Conservation (phyloP, 495 filamentous ascomycete genomes). For the Glonium stellatum region DNA sequence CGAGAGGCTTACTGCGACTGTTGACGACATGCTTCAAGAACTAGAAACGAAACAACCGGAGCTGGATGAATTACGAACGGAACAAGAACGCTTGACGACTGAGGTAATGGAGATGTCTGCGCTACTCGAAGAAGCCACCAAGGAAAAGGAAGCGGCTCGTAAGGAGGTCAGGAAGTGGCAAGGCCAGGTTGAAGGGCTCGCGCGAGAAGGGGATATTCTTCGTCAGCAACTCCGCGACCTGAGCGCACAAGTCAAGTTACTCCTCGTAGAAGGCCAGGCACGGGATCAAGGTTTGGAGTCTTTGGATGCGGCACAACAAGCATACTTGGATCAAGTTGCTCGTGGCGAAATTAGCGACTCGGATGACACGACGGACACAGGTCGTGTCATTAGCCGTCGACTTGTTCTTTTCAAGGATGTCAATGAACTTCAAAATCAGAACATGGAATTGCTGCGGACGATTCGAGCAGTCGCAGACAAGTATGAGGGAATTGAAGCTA, state of each 20-base stretch:
- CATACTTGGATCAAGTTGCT: conserved; percentile 65
- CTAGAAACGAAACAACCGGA: conserved; percentile 55
- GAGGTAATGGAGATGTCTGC: conserved; percentile 79
- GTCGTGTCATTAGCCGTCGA: conserved; percentile 76
- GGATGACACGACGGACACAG: conserved; percentile 69
- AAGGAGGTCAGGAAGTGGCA: conserved; percentile 66
- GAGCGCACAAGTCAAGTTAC: conserved; percentile 78
- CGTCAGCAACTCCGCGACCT: conserved; percentile 86
- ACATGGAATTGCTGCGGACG: conserved; percentile 71
- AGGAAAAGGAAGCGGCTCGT: conserved; percentile 49
- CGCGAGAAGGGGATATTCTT: conserved; percentile 69
- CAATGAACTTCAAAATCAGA: conserved; percentile 80
- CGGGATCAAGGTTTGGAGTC: conserved; percentile 69
- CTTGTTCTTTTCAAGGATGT: conserved; percentile 78
- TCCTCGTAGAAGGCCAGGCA: conserved; percentile 74
- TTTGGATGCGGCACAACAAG: conserved; percentile 56
- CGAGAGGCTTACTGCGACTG: conserved; percentile 60
- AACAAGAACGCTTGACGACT: conserved; percentile 48
- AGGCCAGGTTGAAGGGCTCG: conserved; percentile 59
- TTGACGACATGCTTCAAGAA: conserved; percentile 71
- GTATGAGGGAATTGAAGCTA: conserved; percentile 86
- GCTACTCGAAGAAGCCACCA: conserved; percentile 49
- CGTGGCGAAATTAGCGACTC: conserved; percentile 56
- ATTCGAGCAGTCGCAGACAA: conserved; percentile 75
- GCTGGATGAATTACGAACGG: conserved; percentile 52